Percentiles rank a stretch among this genome's conserved stretches.
Evolutionary conservation across 805 yeast species (phyloP).

Genomic region (Pichia kluyveri): DNA sequence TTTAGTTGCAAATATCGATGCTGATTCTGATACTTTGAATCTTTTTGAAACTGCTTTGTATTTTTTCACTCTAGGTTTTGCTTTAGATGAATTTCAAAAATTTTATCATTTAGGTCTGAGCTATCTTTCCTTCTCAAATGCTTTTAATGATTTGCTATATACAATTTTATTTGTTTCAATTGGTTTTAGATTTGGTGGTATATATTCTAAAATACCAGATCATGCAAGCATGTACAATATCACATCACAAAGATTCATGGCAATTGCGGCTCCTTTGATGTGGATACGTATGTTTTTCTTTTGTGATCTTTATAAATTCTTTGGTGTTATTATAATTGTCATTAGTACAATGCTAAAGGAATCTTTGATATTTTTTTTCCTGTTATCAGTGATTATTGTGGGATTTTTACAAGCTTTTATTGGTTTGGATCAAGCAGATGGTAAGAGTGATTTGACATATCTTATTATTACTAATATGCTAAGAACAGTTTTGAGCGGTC

Average conservation of each 20-base stretch:
- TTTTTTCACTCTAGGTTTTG: conserved; percentile 55
- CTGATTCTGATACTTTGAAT: conserved; percentile 29
- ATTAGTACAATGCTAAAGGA: conserved; percentile 82
- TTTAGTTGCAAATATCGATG: conserved; percentile 51
- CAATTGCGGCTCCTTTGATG: conserved; percentile 79
- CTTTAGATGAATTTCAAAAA: conserved; percentile 61
- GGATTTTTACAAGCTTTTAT: conserved; percentile 85
- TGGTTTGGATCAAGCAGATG: conserved; percentile 84
- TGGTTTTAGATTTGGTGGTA: conserved; percentile 41
- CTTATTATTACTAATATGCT: conserved; percentile 55
- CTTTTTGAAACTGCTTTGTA: conserved; percentile 49
- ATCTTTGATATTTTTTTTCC: conserved; percentile 70
- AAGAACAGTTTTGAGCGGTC: conserved; percentile 66
- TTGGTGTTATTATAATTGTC: conserved; percentile 85
- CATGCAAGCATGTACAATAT: conserved; percentile 18
- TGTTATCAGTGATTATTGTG: conserved; percentile 57
- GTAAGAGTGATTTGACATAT: conserved; percentile 65
- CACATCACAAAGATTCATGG: conserved; percentile 54
- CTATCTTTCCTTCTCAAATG: conserved; percentile 72
- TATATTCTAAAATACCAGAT: conserved; percentile 20
- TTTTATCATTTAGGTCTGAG: conserved; percentile 67
- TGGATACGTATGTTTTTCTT: conserved; percentile 73
- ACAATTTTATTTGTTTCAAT: conserved; percentile 43
- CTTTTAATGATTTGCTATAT: conserved; percentile 66
- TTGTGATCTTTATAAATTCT: conserved; percentile 71